Percentiles rank a stretch among this genome's conserved stretches.
Evolutionary conservation across 2,329 filamentous ascomycete genomes (phyloP).

Genomic region (Fusarium beomiforme): DNA sequence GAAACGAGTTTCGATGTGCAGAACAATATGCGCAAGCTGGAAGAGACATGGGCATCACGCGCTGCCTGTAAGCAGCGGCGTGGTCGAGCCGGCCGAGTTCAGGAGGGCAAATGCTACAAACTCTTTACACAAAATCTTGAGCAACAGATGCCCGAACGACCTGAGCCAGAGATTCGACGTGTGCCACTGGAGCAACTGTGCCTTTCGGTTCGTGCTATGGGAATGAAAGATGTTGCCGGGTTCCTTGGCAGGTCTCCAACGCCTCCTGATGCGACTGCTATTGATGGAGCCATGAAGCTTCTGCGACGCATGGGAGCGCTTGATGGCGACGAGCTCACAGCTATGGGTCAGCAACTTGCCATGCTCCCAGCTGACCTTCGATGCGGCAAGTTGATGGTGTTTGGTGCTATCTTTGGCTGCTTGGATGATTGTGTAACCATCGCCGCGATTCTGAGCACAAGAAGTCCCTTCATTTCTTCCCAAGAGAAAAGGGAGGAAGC

Average conservation of each 20-base stretch:
- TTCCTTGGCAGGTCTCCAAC: constrained; percentile 91
- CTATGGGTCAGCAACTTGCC: constrained; percentile 90
- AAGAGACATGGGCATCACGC: constrained; percentile 93
- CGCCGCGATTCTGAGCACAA: constrained; percentile 89
- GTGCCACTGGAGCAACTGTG: constrained; percentile 95
- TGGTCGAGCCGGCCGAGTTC: constrained; percentile 92
- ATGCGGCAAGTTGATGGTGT: constrained; percentile 94
- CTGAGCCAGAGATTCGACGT: constrained; percentile 92
- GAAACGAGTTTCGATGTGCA: constrained; percentile 93
- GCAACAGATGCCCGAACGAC: constrained; percentile 84
- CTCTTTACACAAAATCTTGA: constrained; percentile 91
- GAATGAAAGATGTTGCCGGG: constrained; percentile 79
- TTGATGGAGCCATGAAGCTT: constrained; percentile 84
- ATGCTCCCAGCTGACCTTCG: constrained; percentile 94
- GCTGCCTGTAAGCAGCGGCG: constrained; percentile 95
- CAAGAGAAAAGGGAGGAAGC: constrained; percentile 85
- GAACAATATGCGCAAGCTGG: constrained; percentile 92
- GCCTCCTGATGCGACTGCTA: constrained; percentile 84
- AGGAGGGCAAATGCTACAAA: constrained; percentile 93
- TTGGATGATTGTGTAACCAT: constrained; percentile 89
- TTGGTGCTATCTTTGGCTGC: constrained; percentile 92
- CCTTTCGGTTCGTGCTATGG: constrained; percentile 94
- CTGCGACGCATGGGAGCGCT: constrained; percentile 88
- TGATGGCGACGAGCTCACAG: constrained; percentile 86
- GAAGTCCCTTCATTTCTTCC: constrained; percentile 86